Evolutionary conservation across 208 protist species (phyloP).

Genomic region (Trypanosoma grayi): DNA sequence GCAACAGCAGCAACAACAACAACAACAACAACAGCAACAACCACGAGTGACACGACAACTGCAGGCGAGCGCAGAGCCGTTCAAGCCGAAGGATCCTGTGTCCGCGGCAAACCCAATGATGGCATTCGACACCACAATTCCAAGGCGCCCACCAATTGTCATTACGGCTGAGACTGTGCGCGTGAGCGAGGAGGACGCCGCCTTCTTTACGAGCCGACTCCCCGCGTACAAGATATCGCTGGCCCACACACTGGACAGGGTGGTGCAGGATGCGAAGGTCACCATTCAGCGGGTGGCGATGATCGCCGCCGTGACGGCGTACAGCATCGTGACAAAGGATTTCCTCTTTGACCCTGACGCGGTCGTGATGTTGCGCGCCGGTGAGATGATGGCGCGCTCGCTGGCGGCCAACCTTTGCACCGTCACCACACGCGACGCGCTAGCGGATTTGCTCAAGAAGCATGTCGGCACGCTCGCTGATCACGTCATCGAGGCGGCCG

Average conservation of each 20-base stretch:
- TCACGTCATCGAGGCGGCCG: conserved; percentile 32
- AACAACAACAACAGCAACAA: conserved; percentile 26
- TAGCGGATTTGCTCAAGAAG: conserved; percentile 64
- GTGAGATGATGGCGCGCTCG: conserved; percentile 79
- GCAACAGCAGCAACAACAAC: conserved; percentile 19
- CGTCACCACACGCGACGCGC: conserved; percentile 89
- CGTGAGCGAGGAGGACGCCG: conserved; percentile 35
- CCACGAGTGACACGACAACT: conserved; percentile 41
- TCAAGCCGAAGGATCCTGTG: conserved; percentile 73
- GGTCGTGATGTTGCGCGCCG: conserved; percentile 50
- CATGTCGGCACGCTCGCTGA: conserved; percentile 16
- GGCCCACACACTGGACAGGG: conserved; percentile 68
- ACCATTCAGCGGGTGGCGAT: conserved; percentile 93
- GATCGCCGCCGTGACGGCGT: conserved; percentile 92
- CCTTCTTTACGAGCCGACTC: conserved; percentile 22
- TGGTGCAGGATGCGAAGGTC: conserved; percentile 84
- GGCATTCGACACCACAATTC: conserved; percentile 11
- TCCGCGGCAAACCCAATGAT: neutral
- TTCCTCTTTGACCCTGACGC: conserved; percentile 94
- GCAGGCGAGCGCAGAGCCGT: conserved; percentile 84
- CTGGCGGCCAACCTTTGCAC: conserved; percentile 77
- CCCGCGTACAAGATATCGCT: conserved; percentile 37
- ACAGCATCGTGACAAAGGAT: conserved; percentile 95
- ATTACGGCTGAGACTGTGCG: conserved; percentile 58
- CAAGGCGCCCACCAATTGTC: conserved; percentile 37